These are phyloP conservation scores for Berkeleyomyces rouxiae DNA, from an alignment of 2,329 filamentous ascomycete species.

Conservation along the genomic window DNA sequence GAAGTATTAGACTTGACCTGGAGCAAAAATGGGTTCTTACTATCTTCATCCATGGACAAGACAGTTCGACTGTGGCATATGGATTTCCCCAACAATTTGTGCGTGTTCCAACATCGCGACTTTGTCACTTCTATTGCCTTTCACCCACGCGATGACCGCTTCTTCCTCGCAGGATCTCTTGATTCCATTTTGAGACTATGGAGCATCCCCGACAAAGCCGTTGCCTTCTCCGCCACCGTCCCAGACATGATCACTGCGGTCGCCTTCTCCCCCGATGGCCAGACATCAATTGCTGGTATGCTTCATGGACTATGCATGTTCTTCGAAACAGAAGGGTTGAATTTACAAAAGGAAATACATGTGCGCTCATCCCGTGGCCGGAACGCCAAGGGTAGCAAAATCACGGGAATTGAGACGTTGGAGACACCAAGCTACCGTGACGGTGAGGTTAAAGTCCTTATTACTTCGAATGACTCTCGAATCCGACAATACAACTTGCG, in stretches of 20 bases:
- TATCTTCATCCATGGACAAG: slow-evolving; percentile 97
- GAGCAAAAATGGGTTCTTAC: slow-evolving; percentile 97
- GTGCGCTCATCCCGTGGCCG: slow-evolving; percentile 85
- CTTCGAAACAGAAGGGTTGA: slow-evolving; percentile 83
- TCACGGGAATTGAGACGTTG: slow-evolving; percentile 78
- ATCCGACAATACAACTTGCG: slow-evolving; percentile 77
- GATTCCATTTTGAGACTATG: slow-evolving; percentile 79
- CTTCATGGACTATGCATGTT: slow-evolving; percentile 75
- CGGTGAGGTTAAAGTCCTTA: slow-evolving; percentile 63
- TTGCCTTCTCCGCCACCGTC: slow-evolving; percentile 63
- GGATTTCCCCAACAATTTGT: slow-evolving; percentile 68
- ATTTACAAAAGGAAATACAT: slow-evolving; percentile 69
- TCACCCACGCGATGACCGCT: slow-evolving; percentile 85
- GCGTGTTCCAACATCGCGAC: slow-evolving; percentile 86
- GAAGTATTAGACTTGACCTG: slow-evolving; percentile 86
- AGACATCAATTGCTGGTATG: slow-evolving; percentile 73
- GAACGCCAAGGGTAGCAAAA: slow-evolving; percentile 93
- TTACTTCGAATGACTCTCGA: slow-evolving; percentile 90
- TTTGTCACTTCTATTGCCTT: slow-evolving; percentile 92
- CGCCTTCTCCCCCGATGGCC: slow-evolving; percentile 83
- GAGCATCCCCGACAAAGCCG: slow-evolving; percentile 93
- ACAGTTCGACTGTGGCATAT: slow-evolving; percentile 90
- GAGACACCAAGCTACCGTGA: slow-evolving; percentile 24
- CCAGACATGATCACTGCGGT: slow-evolving; percentile 88
- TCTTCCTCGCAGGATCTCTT: slow-evolving; percentile 86